Evolutionary conservation across 2,329 filamentous ascomycete genomes (phyloP).

Genomic region (Exophiala bonariae): DNA sequence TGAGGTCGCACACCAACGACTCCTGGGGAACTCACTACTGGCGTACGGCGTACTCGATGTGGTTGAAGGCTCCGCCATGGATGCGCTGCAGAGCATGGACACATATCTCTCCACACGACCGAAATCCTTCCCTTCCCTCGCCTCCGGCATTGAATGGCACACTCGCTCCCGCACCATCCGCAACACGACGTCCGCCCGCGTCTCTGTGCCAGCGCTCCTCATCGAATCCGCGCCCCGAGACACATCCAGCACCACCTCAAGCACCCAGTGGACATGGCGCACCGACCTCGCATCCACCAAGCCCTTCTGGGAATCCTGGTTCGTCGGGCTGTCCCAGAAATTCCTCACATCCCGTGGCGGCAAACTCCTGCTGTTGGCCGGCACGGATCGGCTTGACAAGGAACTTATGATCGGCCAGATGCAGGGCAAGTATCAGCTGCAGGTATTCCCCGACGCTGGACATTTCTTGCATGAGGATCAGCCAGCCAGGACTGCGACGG

Average conservation of each 20-base stretch:
- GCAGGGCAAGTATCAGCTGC: conserved; percentile 96
- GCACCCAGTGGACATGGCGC: conserved; percentile 67
- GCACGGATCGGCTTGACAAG: conserved; percentile 86
- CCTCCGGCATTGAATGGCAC: conserved; percentile 91
- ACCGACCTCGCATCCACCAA: conserved; percentile 83
- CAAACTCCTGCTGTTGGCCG: conserved; percentile 81
- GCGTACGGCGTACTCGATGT: conserved; percentile 92
- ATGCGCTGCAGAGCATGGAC: conserved; percentile 92
- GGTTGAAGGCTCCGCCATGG: conserved; percentile 93
- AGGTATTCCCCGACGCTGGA: conserved; percentile 91
- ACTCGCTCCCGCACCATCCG: conserved; percentile 83
- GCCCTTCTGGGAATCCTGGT: conserved; percentile 94
- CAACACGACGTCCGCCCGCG: conserved; percentile 77
- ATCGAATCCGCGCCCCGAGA: conserved; percentile 29
- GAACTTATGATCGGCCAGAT: conserved; percentile 95
- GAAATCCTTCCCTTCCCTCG: conserved; percentile 70
- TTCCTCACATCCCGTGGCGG: conserved; percentile 72
- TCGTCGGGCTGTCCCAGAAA: conserved; percentile 80
- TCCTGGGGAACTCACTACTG: conserved; percentile 67
- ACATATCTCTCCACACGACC: conserved; percentile 84
- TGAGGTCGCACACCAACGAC: conserved; percentile 69
- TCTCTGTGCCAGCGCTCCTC: conserved; percentile 81
- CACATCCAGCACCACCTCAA: conserved; percentile 55
- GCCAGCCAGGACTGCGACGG: conserved; percentile 81
- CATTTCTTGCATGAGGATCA: conserved; percentile 97